Base-by-base conservation (phyloP, 2,329 filamentous ascomycete genomes). In the Trichophyton schoenleinii region DNA sequence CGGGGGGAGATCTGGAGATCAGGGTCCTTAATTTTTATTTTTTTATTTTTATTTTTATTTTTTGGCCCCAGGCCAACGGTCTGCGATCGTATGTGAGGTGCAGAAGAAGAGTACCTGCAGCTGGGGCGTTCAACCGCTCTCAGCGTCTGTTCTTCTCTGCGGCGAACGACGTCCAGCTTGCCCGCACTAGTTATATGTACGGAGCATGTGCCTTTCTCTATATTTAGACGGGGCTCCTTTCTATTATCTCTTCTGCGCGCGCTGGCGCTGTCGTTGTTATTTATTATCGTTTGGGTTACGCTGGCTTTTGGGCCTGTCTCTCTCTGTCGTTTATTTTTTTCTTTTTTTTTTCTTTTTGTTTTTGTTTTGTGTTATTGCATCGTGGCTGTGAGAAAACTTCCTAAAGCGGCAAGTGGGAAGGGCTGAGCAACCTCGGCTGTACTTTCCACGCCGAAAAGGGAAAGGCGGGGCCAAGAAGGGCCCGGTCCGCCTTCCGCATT, bases 401-500 rank as follows among this genome's bases (percentile, higher is more conserved):
- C 49, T 28, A 55, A 55, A 55, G 49, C 49, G 49, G 49, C 7
- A 55, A 55, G 49, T 55, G 49, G 49, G 49, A 53, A 55, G 49
- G 49, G 49, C 49, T 55, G 49, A 55, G 49, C 49, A 34, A 20
- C 49, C 49, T 55, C 49, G 49, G 49, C 28, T 55, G 46, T 55
- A n/a, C 49, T 28, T 55, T 28, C 49, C 11, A 28, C 25, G 6
- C 28, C 49, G 1, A 55, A 55, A 55, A 28, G 13, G 49, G 49
- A 55, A 55, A 55, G 49, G 28, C 15, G 13, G 11, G 20, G 49
- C 49, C 49, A 55, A 55, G 49, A 55, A 18, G 25, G 49, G 49
- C 49, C 49, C 49, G 49, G 49, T 36, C 49, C 49, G 49, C 49
- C 49, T 55, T 55, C 49, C 49, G 49, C 31, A 34, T 55, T 55